Percentiles rank a stretch among this genome's conserved stretches.
phyloP scores from a whole-genome alignment of 1,139 yeast species.

The Geotrichum klebahnii region DNA sequence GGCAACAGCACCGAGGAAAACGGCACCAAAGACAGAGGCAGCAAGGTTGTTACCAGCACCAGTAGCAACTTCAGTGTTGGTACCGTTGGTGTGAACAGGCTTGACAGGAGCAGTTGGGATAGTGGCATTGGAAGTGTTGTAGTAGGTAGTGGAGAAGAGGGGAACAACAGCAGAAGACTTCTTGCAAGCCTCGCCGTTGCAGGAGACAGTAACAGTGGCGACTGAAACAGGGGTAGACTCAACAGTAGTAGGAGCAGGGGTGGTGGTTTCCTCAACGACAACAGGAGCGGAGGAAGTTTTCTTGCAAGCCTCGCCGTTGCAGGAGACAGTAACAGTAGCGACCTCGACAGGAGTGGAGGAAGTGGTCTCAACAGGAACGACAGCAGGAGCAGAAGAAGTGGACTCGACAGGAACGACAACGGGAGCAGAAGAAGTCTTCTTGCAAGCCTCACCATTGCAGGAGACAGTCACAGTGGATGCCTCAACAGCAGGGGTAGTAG shows the following conservation, averaged over 20 bases:
- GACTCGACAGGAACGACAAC: conserved; percentile 36
- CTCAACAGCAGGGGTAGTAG: conserved; percentile 11
- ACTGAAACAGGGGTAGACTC: conserved; percentile 18
- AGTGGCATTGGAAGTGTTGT: background rate
- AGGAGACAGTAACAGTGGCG: conserved; percentile 24
- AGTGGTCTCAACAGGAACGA: conserved; percentile 1
- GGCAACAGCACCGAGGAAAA: conserved; percentile 29
- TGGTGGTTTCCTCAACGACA: conserved; percentile 4
- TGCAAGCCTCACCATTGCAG: conserved; percentile 25
- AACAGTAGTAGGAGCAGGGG: conserved; percentile 11
- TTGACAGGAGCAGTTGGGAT: conserved; percentile 7
- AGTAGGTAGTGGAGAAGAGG: conserved; percentile 34
- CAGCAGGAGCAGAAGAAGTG: conserved; percentile 26
- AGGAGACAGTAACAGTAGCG: conserved; percentile 24
- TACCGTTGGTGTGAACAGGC: conserved; percentile 7
- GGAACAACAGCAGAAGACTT: conserved; percentile 33
- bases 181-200: conserved; percentile 26
- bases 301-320: conserved; percentile 26
- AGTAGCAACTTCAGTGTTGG: conserved; percentile 24
- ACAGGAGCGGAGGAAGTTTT: conserved; percentile 28
- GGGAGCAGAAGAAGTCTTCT: conserved; percentile 24
- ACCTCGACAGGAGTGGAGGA: conserved; percentile 13
- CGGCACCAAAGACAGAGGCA: conserved; percentile 31
- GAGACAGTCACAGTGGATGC: conserved; percentile 22
- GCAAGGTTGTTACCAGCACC: conserved; percentile 31